Evolutionary conservation across 352 stramenopile species (phyloP), one percentile per base, ranked within the genome.

Genomic region (Phytophthora crassamura): DNA sequence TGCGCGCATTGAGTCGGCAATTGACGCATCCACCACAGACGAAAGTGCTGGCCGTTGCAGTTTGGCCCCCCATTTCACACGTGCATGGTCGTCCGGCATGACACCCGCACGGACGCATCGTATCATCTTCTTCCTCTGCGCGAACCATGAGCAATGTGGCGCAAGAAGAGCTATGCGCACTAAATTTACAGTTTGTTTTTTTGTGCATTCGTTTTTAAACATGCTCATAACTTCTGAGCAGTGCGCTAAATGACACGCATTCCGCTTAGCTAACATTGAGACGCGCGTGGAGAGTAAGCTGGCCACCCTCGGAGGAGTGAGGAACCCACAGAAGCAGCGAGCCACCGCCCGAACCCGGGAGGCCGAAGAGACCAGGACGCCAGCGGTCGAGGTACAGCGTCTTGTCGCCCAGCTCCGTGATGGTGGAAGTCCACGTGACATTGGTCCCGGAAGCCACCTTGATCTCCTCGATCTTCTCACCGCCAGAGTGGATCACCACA

Each of bases 61-160:
- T 20, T 1, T 42, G 50, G 14, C 16, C 53, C 7, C 35, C 67
- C 81, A 90, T 88, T 54, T 85, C 80, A 25, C 83, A 91, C 20
- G 71, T 78, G 25, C 83, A 90, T 2, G 83, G 81, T 2, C 83
- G 77, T 0, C 83, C 83, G 36, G 58, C 65, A 35, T 86, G 83
- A 32, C 83, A 91, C 11, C 83, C 83, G 33, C 83, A 91, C 39
- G 60, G 47, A 32, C 75, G 75, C 83, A 90, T 91, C 48, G 83
- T 89, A 41, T 84, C 78, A 16, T 40, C 45, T 42, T 59, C 67
- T 43, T 69, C 67, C 52, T 75, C 53, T 2, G 25, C 41, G 4
- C 67, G 66, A 8, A 62, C 57, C 67, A 69, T 79, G 25, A 25
- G 25, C 5, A 4, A 25, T 25, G 22, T 25, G 22, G 22, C 3